phyloP scores from a whole-genome alignment of 768 basidiomycete genomes.

The Coprinopsis marcescibilis region DNA sequence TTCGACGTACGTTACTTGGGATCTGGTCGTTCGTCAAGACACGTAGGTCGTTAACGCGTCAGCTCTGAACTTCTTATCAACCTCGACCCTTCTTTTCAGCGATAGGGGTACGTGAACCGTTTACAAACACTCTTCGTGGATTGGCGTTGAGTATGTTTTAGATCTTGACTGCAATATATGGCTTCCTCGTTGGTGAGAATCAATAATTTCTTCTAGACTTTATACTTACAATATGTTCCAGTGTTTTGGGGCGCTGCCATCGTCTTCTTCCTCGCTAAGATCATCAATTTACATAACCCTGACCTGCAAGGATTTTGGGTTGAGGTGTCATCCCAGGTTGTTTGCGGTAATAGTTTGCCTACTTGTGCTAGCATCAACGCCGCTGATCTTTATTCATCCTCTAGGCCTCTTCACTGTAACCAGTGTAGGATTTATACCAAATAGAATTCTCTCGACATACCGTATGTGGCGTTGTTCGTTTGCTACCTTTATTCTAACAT shows the following conservation, averaged over 20 bases:
- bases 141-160: too few relatives aligned
- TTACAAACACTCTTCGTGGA: too few relatives aligned
- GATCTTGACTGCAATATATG: slow-evolving; percentile 69
- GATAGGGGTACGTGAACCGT: slow-evolving; percentile 49
- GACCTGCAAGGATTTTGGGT: slow-evolving; percentile 78
- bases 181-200: slow-evolving; percentile 58
- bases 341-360: slow-evolving; percentile 47
- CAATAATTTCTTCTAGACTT: not conserved
- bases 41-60: slow-evolving; percentile 38
- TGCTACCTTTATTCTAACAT: not conserved
- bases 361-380: not conserved
- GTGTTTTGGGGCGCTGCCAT: slow-evolving; percentile 88
- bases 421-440: slow-evolving; percentile 76
- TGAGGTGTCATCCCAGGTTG: slow-evolving; percentile 70
- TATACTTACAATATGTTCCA: slow-evolving; percentile 16
- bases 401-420: slow-evolving; percentile 74
- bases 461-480: slow-evolving; percentile 33
- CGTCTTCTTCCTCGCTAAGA: slow-evolving; percentile 61
- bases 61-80: not conserved
- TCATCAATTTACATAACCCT: slow-evolving; percentile 66
- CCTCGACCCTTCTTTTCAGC: slow-evolving; percentile 29
- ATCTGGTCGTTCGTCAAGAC: slow-evolving; percentile 84
- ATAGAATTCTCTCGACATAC: slow-evolving; percentile 69
- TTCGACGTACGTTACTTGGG: slow-evolving; percentile 56
- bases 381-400: not conserved